These are phyloP conservation scores for Neurospora terricola DNA, from an alignment of 495 filamentous ascomycete genomes.

Conservation along the genomic window DNA sequence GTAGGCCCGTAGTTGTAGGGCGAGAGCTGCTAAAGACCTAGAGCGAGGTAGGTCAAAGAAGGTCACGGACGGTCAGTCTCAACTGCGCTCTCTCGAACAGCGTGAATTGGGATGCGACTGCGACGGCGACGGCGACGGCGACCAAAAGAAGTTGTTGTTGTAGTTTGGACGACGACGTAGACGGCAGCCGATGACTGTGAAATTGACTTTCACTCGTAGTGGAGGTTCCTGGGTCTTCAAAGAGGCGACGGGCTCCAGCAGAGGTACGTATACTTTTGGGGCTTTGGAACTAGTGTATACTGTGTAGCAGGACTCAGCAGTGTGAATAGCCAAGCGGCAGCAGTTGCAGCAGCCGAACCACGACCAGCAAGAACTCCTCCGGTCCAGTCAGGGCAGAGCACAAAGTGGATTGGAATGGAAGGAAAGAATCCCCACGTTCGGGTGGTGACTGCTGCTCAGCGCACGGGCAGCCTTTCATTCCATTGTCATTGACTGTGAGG, in stretches of 20 bases:
- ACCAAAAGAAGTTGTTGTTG: not conserved
- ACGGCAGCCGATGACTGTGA: not conserved
- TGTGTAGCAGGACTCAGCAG: not conserved
- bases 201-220: not conserved
- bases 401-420: not conserved
- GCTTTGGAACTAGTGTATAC: not conserved
- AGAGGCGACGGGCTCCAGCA: not conserved
- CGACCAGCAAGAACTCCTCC: not conserved
- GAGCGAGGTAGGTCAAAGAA: not conserved
- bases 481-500: not conserved
- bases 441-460: not conserved
- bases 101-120: not conserved
- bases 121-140: not conserved
- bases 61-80: not conserved
- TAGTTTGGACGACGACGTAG: not conserved
- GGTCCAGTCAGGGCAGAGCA: not conserved
- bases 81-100: not conserved
- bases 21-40: not conserved
- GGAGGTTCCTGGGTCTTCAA: not conserved
- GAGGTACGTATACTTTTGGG: not conserved
- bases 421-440: not conserved
- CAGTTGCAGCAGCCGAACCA: not conserved
- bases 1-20: not conserved
- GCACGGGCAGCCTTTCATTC: not conserved
- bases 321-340: not conserved